These are phyloP conservation scores for Penstemon eatonii DNA, from an alignment of 257 asterid species.

Conservation along the genomic window DNA sequence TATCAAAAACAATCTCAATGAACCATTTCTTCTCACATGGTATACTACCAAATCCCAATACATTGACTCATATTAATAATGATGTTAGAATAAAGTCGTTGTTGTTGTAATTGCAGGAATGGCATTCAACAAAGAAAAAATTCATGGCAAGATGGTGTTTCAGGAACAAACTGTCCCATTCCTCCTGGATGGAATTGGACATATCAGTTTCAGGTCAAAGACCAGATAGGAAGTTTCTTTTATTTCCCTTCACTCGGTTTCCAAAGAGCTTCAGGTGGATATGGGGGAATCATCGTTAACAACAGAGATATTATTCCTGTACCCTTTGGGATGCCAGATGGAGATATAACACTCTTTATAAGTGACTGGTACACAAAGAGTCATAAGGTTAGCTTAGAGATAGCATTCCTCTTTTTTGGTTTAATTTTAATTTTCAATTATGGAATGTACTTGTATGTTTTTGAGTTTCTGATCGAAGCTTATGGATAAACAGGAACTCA, in stretches of 20 bases:
- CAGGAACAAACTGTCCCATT: constrained; percentile 93
- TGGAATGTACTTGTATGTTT: constrained; percentile 16
- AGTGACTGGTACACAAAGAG: constrained; percentile 83
- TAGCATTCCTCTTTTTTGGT: constrained; percentile 6
- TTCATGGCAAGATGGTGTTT: constrained; percentile 96
- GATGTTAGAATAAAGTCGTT: constrained; percentile 30
- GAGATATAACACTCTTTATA: constrained; percentile 74
- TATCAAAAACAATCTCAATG: constrained; percentile 79
- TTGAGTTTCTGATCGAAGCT: constrained; percentile 33
- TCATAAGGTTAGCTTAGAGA: constrained; percentile 67
- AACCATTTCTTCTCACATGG: constrained; percentile 91
- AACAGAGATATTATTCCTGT: constrained; percentile 78
- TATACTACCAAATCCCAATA: constrained; percentile 32
- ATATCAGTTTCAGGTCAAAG: constrained; percentile 90
- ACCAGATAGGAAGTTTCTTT: constrained; percentile 94
- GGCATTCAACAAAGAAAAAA: constrained; percentile 84
- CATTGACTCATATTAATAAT: constrained; percentile 21
- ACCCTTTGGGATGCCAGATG: constrained; percentile 76
- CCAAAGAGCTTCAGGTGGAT: constrained; percentile 85
- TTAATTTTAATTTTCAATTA: background rate
- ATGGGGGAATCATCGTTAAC: constrained; percentile 78
- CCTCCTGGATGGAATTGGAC: constrained; percentile 99
- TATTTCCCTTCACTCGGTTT: constrained; percentile 77
- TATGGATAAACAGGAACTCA: constrained; percentile 58
- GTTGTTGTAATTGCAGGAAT: constrained; percentile 62